Conservation (phyloP, 768 basidiomycete genomes). For the Tephrocybe sp. region DNA sequence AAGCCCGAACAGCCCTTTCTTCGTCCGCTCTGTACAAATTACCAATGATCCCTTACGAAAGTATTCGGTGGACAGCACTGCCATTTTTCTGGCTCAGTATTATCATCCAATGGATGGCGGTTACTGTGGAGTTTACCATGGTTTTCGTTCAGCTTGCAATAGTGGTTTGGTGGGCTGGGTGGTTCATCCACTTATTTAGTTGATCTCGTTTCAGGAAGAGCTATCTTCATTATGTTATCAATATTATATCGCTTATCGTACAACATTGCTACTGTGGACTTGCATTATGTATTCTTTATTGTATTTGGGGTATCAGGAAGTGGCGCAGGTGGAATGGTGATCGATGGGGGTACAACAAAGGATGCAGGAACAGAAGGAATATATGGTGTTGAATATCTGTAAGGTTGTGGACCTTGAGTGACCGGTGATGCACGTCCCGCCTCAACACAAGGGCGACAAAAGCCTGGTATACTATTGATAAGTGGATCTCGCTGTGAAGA, state of each 20-base stretch:
- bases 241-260: too few species aligned
- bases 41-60: constrained; percentile 56
- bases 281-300: background rate
- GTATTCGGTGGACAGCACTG: constrained; percentile 61
- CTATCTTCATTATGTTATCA: constrained; percentile 2
- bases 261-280: background rate
- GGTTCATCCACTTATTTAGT: constrained; percentile 54
- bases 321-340: background rate
- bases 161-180: constrained; percentile 74
- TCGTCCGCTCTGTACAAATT: constrained; percentile 56
- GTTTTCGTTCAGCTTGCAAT: constrained; percentile 60
- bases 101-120: constrained; percentile 66
- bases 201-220: constrained; percentile 21
- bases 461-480: constrained; percentile 42
- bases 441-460: constrained; percentile 68
- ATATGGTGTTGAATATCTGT: constrained; percentile 6
- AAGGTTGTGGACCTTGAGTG: constrained; percentile 10
- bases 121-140: constrained; percentile 56
- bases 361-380: background rate
- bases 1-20: constrained; percentile 56
- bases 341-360: background rate
- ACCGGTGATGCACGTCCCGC: constrained; percentile 37
- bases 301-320: constrained; percentile 6
- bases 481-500: background rate
- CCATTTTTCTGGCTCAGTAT: constrained; percentile 67